A percentile compares a stretch with the other conserved stretches of the same genome.
These are phyloP conservation scores for Parietichytrium sp. DNA, from an alignment of 108 stramenopile species.

Conservation along the genomic window DNA sequence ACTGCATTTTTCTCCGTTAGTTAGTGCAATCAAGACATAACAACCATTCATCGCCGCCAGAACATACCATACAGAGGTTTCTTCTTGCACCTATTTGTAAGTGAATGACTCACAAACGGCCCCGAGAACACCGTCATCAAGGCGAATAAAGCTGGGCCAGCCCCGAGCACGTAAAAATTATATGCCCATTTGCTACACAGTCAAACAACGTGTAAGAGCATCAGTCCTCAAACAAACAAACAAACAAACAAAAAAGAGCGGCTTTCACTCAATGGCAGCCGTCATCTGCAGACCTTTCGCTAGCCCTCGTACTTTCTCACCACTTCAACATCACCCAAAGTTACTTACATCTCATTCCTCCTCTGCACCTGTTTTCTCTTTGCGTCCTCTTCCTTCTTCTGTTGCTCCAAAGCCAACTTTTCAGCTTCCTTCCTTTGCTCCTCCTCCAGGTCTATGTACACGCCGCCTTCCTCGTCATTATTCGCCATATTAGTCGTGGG, in stretches of 20 bases:
- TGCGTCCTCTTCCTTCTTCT: background rate
- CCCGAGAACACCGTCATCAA: background rate
- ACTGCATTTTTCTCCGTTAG: no score
- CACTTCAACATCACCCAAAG: no score
- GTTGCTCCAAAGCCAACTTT: background rate
- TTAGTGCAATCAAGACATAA: no score
- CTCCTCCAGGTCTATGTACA: conserved; percentile 15
- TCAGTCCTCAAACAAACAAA: no score
- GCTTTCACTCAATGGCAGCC: no score
- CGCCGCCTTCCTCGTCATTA: background rate
- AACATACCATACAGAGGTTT: background rate
- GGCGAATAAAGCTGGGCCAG: background rate
- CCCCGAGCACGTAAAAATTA: conserved; percentile 16
- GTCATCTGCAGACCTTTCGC: no score
- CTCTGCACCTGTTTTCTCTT: background rate
- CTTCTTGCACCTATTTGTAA: background rate
- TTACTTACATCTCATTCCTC: background rate
- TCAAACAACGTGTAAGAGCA: no score
- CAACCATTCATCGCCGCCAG: no score
- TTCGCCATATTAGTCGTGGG: no score
- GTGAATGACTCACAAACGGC: background rate
- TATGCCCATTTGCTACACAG: no score
- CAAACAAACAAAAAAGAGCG: no score
- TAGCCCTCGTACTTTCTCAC: no score
- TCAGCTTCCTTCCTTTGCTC: conserved; percentile 8